Base-by-base conservation (phyloP, 2,329 filamentous ascomycete species). In the Cladorrhinum sp. region DNA sequence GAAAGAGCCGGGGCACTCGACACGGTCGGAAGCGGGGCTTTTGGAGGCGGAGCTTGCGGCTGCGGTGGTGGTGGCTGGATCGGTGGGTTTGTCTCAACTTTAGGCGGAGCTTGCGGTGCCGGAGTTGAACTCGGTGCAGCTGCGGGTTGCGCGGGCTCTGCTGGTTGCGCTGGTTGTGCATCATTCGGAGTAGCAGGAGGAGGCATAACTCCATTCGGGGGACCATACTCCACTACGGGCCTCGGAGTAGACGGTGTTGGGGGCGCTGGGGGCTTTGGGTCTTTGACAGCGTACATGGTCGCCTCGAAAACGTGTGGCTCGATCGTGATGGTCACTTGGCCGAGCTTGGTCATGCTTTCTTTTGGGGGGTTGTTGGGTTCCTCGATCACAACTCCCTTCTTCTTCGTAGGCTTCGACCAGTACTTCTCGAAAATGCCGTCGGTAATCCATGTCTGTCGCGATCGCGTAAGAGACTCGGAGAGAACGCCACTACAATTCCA, bases 221-320 rank as follows among this genome's bases (percentile, higher is more conserved):
- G 86, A 0, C 86, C 86, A 69, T 88, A 89, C 68, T 88, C 85
- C 58, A 88, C 75, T 38, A 88, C 79, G 2, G 86, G 86, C 49
- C 85, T 81, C 61, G 76, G 74, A 8, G 70, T 66, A 22, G 55
- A 64, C 62, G 69, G 66, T 59, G 70, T 75, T 62, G 73, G 75
- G 23, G 76, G 73, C 38, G 77, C 73, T 54, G 77, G 73, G 7
- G 77, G 79, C 65, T 84, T 85, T 7, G 82, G 79, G 57, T 89
- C 87, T 69, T 90, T 89, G 61, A 92, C 85, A 20, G 84, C 82
- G 70, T 82, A 92, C 78, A 92, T 84, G 51, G 84, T 88, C 16
- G 89, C 90, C 66, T 92, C 89, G 67, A 95, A 85, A 49, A 90
- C 84, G 70, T 95, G 90, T 50, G 91, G 91, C 72, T 93, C 91